Evolutionary conservation across 2,329 filamentous ascomycete species (phyloP), one percentile per base, ranked within the genome.

Genomic region (Aureobasidium sp.): DNA sequence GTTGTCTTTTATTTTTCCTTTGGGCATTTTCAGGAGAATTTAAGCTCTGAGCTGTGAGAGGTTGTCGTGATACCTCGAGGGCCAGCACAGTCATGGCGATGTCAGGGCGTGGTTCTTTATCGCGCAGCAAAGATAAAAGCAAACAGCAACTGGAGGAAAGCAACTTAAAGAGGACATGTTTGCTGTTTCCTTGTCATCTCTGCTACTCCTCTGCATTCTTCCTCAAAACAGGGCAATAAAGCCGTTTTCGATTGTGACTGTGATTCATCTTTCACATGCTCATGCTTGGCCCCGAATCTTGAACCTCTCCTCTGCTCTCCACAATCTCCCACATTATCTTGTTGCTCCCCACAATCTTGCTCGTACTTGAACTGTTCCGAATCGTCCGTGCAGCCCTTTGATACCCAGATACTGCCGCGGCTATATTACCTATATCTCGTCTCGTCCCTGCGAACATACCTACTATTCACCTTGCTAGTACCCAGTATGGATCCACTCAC

Each of bases 261-360:
- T 48, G 45, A 48, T 48, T 48, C 45, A 48, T 48, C 45, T 44
- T 45, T 48, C 45, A 48, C 45, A 48, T 48, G 45, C 45, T 48
- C 45, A 48, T 48, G 45, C 45, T 48, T 25, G 9, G 14, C 45
- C 15, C 25, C 11, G 9, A 15, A 48, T 48, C 44, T 48, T 48
- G 15, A 48, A n/a, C 25, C 44, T 47, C 44, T 48, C 44, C 25
- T 29, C 45, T 5, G 5, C 25, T 48, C 45, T 48, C 45, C 45
- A 29, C 45, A 48, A 48, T 48, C 45, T 48, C 15, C 45, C 44
- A 29, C 44, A 27, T 47, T 14, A 27, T 47, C 44, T 25, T 48
- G 7, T 14, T 15, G 29, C 45, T 48, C 45, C 25, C 45, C 45
- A 48, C 45, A 29, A 48, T 31, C 44, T 27, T 48, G 44, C 45